Evolutionary conservation across 2,329 filamentous ascomycete genomes (phyloP).

Genomic region (Akanthomyces uredinophilus): DNA sequence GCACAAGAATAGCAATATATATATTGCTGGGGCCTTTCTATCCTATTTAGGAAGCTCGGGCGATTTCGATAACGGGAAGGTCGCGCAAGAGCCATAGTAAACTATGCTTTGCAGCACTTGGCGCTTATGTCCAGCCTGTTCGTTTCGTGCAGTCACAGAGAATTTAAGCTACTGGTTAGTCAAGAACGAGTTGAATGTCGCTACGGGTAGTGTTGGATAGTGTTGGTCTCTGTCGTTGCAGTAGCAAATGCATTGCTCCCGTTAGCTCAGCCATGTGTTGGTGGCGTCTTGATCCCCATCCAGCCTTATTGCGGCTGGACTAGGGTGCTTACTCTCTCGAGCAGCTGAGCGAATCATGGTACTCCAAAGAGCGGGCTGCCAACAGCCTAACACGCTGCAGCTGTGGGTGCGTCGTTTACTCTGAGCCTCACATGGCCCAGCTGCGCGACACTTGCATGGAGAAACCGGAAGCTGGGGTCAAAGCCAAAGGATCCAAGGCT

Average conservation of each 20-base stretch:
- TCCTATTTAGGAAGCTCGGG: not conserved
- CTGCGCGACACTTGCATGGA: not conserved
- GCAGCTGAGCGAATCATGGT: not conserved
- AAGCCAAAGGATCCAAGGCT: not conserved
- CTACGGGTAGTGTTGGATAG: not conserved
- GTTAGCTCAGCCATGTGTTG: not conserved
- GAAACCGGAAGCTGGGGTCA: not conserved
- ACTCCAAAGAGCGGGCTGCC: not conserved
- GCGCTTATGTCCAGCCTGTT: not conserved
- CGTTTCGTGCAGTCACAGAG: not conserved
- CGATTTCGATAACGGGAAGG: not conserved
- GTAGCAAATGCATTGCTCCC: not conserved
- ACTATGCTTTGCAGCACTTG: not conserved
- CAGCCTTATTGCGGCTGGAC: slow-evolving; percentile 5
- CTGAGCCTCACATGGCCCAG: slow-evolving; percentile 11
- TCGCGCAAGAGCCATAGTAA: not conserved
- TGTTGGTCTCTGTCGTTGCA: not conserved
- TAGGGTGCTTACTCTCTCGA: slow-evolving; percentile 1
- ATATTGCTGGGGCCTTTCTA: not conserved
- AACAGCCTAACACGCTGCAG: not conserved
- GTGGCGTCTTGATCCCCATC: not conserved
- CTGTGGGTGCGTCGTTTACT: slow-evolving; percentile 9
- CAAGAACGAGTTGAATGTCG: not conserved
- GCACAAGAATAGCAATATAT: not conserved
- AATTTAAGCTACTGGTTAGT: not conserved